These are phyloP conservation scores for Pyrenochaeta sp. DNA, from an alignment of 2,329 filamentous ascomycete genomes.

Conservation along the genomic window DNA sequence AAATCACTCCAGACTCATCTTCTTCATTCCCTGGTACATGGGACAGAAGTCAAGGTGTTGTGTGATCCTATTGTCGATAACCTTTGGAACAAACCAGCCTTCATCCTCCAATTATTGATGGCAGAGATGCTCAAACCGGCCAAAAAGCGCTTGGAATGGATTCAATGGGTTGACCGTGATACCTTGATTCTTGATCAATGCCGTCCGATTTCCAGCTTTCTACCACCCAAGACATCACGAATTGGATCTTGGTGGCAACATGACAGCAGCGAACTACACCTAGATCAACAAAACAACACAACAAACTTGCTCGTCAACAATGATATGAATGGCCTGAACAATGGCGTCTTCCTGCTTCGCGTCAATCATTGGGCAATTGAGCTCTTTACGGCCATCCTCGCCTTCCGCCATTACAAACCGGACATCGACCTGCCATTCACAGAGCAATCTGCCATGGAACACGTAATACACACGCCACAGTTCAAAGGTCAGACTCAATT, in stretches of 20 bases:
- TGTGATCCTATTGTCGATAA: slow-evolving; percentile 53
- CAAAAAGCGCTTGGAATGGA: slow-evolving; percentile 52
- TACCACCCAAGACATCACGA: slow-evolving; percentile 39
- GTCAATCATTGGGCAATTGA: slow-evolving; percentile 52
- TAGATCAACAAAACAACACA: slow-evolving; percentile 4
- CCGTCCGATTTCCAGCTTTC: slow-evolving; percentile 51
- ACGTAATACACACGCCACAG: slow-evolving; percentile 42
- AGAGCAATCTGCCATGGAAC: slow-evolving; percentile 54
- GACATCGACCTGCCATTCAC: slow-evolving; percentile 46
- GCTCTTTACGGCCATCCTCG: slow-evolving; percentile 51
- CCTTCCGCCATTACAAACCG: slow-evolving; percentile 51
- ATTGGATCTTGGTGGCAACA: slow-evolving; percentile 22
- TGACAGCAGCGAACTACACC: background rate
- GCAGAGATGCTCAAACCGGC: slow-evolving; percentile 46
- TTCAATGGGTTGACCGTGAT: slow-evolving; percentile 57
- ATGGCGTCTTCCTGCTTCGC: slow-evolving; percentile 54
- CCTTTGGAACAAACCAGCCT: slow-evolving; percentile 57
- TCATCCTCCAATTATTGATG: slow-evolving; percentile 53
- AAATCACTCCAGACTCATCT: slow-evolving; percentile 53
- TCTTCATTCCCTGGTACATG: slow-evolving; percentile 50
- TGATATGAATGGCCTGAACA: slow-evolving; percentile 55
- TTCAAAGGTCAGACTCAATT: slow-evolving; percentile 46
- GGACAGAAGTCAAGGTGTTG: slow-evolving; percentile 54
- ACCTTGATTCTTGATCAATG: slow-evolving; percentile 55
- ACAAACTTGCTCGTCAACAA: slow-evolving; percentile 49